Evolutionary conservation across 1,284 basidiomycete species (phyloP), one percentile per base, ranked within the genome.

Genomic region (Golubevia sp.): DNA sequence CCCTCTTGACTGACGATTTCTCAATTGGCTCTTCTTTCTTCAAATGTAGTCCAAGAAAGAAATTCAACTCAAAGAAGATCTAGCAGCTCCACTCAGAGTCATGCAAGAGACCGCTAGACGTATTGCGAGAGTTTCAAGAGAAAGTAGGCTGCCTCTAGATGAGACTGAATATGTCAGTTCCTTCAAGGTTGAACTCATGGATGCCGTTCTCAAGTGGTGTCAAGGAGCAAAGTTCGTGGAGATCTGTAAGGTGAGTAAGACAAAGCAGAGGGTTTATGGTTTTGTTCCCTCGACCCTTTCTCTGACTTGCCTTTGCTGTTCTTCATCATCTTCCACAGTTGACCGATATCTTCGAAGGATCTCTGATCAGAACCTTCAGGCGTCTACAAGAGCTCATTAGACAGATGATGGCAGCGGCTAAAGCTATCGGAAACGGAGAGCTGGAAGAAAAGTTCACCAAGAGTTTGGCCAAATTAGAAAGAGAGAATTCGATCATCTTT

Each of bases 141-240:
- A 99, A 84, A 91, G 91, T 49, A 96, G 97, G 80, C 86, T 99
- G 3, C 86, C 90, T 0, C 83, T 99, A 48, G 90, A 92, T 60
- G 96, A 99, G 84, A 92, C 97, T 63, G 93, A 97, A 69, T 99
- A 99, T 82, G 93, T 99, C 1, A 88, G 90, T 63, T 91, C 91
- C 18, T 99, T 99, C 90, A 97, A 97, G 84, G 93, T 97, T 26
- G 96, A 98, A 81, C 89, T 99, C 63, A 98, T 98, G 93, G 96
- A 98, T 73, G 91, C 92, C 3, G 96, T 99, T 21, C 88, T 95
- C 63, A 91, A 94, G 74, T 99, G 97, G 97, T 99, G 96, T 85
- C 90, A 93, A 34, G 97, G 97, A 1, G 92, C 93, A n/a, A 92
- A 92, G 34, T 99, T 99, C 85, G 87, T 92, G 0, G 95, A 99